Base-by-base conservation (phyloP, 805 yeast genomes). In the Candida nitratophila region DNA sequence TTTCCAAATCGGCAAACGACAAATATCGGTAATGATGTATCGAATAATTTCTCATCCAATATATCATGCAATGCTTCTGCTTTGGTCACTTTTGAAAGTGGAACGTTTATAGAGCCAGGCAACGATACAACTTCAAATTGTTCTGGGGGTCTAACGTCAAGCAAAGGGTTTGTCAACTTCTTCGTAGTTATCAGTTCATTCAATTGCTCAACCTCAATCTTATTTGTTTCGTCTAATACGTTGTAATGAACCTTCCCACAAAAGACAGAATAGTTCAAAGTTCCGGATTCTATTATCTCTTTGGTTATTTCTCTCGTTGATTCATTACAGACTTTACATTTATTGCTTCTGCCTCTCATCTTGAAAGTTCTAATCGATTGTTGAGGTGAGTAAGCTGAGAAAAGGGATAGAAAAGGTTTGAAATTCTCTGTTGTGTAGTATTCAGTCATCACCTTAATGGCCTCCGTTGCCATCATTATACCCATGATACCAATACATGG, bases 401-500 rank as follows among this genome's bases (percentile, higher is more conserved):
- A 86, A 51, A 81, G 68, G 17, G 82, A 64, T 44, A 89, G 65
- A 54, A 81, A 83, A 0, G 96, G 96, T 44, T 69, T 62, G 61
- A 86, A 86, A 29, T 63, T 72, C 0, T 71, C 74, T 1, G 34
- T 30, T 0, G 68, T 63, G 52, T 86, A 85, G 32, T 64, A 67
- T 0, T 74, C 81, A 2, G 83, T 69, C 2, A 87, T 55, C 8
- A 91, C 69, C 58, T 91, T 90, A 22, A 95, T 72, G 0, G 95
- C 73, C 55, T 93, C 99, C 19, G 84, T 64, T 0, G 96, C 95
- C 85, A 93, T 91, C 71, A 86, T 72, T 0, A 80, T 70, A 10
- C 99, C 99, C 58, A 91, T 78, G 1, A 88, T 54, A 0, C 99
- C 99, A 44, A 93, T 95, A n/a, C 90, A 93, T 0, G 98, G 96